Conservation (phyloP, 306 rosid genomes). For the Trifolium fragiferum region DNA sequence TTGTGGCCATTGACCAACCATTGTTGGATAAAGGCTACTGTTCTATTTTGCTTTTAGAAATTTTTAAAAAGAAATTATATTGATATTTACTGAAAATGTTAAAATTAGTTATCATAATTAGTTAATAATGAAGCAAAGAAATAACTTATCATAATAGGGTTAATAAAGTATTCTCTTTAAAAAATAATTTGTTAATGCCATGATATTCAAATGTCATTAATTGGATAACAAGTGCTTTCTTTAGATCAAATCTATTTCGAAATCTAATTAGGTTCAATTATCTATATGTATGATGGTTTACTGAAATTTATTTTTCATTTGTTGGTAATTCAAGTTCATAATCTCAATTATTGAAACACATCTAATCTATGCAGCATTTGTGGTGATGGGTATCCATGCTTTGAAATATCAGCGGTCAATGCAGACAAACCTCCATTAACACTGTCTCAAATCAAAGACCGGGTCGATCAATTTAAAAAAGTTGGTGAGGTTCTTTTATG, state of each 20-base stretch:
- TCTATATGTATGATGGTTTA: slow-evolving; percentile 13
- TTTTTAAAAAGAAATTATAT: not conserved
- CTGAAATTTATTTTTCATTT: slow-evolving; percentile 34
- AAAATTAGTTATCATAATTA: not conserved
- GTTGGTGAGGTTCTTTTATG: slow-evolving; percentile 64
- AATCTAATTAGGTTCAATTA: slow-evolving; percentile 11
- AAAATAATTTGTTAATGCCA: not conserved
- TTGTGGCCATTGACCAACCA: not conserved
- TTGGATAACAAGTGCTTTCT: slow-evolving; percentile 12
- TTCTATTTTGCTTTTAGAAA: not conserved
- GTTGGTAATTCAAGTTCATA: slow-evolving; percentile 24
- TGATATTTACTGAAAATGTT: not conserved
- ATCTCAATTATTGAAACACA: slow-evolving; percentile 37
- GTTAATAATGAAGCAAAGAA: not conserved
- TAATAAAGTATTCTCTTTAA: slow-evolving; percentile 12
- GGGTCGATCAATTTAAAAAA: slow-evolving; percentile 81
- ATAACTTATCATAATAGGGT: slow-evolving; percentile 17
- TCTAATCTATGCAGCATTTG: slow-evolving; percentile 66
- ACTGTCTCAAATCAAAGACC: slow-evolving; percentile 71
- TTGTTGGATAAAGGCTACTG: not conserved
- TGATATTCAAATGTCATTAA: not conserved
- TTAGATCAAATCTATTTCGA: slow-evolving; percentile 17
- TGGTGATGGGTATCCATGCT: slow-evolving; percentile 80
- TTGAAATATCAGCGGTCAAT: slow-evolving; percentile 90
- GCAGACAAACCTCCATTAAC: slow-evolving; percentile 94